Conservation (phyloP, 202 grass and related monocot genomes). For the Digitaria exilis region DNA sequence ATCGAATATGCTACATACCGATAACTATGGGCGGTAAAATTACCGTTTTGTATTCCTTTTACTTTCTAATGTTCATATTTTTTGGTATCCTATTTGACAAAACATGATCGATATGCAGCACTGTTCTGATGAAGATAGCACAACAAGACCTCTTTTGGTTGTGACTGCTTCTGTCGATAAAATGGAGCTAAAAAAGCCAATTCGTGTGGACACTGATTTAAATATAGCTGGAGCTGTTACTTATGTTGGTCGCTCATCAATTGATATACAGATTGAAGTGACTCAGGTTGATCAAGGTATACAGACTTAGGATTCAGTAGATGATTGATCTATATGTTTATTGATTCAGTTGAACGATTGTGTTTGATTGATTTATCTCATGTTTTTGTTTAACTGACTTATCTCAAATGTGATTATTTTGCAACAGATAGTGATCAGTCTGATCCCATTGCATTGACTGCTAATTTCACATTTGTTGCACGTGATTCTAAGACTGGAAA, state of each 20-base stretch:
- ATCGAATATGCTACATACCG: not conserved
- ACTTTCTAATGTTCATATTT: not conserved
- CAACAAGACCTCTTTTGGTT: slow-evolving; percentile 83
- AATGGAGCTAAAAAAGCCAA: slow-evolving; percentile 84
- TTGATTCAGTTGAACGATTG: not conserved
- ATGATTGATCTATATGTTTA: not conserved
- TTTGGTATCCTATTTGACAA: not conserved
- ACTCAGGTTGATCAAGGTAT: slow-evolving; percentile 80
- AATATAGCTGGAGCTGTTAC: slow-evolving; percentile 87
- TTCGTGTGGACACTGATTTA: slow-evolving; percentile 75
- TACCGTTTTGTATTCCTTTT: not conserved
- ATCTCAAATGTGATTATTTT: slow-evolving; percentile 19
- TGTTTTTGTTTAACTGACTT: slow-evolving; percentile 14
- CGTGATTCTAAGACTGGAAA: slow-evolving; percentile 84
- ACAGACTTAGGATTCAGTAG: not conserved
- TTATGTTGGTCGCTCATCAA: slow-evolving; percentile 91
- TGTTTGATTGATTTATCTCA: not conserved
- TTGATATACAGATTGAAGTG: slow-evolving; percentile 97
- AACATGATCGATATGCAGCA: slow-evolving; percentile 52
- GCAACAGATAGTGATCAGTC: slow-evolving; percentile 56
- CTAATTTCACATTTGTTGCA: slow-evolving; percentile 93
- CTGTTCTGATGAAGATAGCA: slow-evolving; percentile 93
- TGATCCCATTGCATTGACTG: slow-evolving; percentile 64
- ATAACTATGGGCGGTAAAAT: not conserved
- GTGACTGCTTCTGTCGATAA: slow-evolving; percentile 96